Evolutionary conservation across 2,329 filamentous ascomycete genomes (phyloP), one percentile per base, ranked within the genome.

Genomic region (Colletotrichum scovillei): DNA sequence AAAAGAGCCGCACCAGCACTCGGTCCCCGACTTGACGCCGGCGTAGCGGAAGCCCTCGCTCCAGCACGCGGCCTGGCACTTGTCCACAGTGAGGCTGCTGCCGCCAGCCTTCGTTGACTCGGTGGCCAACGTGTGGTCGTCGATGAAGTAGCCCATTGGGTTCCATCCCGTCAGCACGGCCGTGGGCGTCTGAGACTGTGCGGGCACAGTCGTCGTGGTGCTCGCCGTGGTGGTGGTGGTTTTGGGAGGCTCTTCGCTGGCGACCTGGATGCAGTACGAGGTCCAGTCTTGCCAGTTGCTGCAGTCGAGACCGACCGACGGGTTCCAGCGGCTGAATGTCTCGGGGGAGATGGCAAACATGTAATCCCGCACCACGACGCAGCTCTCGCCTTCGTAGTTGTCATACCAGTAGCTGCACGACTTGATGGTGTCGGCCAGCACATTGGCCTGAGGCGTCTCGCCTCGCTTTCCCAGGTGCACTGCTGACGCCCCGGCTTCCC

Each of bases 101-200:
- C 35, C 56, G 28, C 56, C 28, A 30, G 30, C 22, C 28, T 26
- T 26, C 28, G 3, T 58, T 16, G 35, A 35, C 16, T 58, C 35
- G 56, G 14, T 35, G 56, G n/a, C 56, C 7, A 58, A n/a, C 28
- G 35, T 26, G 19, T 26, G 56, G 56, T 58, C 56, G 28, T 58
- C 28, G 28, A 58, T 30, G 56, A 32, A 58, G 28, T 28, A 58
- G 56, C 56, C 56, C 56, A 58, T 58, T 2, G 30, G 2, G 5
- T 16, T 58, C 56, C 56, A 58, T 28, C 26, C 26, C 26, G 26
- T 28, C 26, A 28, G 26, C 26, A 28, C 26, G 56, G 56, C 28
- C 2, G 56, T 77, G 19, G 74, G 76, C 22, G 78, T 77, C 26
- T 77, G 78, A 7, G 73, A 68, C 0, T 76, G 74, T 2, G 68